A percentile compares a stretch with the other conserved stretches of the same genome.
These are phyloP conservation scores for Hibiscus tridactylites DNA, from an alignment of 345 rosid genomes.

Conservation along the genomic window DNA sequence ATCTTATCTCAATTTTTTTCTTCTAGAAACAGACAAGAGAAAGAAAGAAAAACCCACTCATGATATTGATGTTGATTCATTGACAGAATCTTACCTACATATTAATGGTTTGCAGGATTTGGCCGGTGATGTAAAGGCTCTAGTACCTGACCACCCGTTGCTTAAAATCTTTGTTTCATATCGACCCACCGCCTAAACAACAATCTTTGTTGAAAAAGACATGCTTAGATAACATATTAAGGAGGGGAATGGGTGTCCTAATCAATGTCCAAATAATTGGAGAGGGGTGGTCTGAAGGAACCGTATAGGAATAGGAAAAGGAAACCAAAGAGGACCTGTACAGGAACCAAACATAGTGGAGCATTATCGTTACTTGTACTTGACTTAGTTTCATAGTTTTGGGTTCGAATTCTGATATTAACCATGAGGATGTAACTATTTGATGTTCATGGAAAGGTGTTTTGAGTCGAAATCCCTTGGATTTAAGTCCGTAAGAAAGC, in stretches of 20 bases:
- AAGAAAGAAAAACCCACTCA: not conserved
- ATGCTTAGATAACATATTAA: not conserved
- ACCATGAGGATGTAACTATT: too few species aligned
- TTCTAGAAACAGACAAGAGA: too few species aligned
- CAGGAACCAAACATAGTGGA: slow-evolving; percentile 12
- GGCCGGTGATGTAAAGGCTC: not conserved
- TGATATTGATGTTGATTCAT: not conserved
- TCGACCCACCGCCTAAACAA: slow-evolving; percentile 11
- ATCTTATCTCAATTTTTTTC: too few species aligned
- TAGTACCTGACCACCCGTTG: not conserved
- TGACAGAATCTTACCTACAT: not conserved
- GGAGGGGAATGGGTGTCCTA: slow-evolving; percentile 14
- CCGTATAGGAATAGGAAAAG: not conserved
- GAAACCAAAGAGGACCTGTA: not conserved
- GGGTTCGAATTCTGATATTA: too few species aligned
- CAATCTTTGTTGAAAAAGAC: slow-evolving; percentile 16
- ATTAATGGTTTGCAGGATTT: not conserved
- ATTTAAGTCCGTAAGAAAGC: not conserved
- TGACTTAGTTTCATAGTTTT: too few species aligned
- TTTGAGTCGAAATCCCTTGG: too few species aligned
- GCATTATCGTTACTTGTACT: not conserved
- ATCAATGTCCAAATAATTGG: not conserved
- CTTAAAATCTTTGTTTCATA: not conserved
- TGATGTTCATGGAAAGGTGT: too few species aligned
- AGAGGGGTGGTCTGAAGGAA: not conserved